phyloP scores from a whole-genome alignment of 2,329 filamentous ascomycete genomes.

The Lecanosticta acicola region DNA sequence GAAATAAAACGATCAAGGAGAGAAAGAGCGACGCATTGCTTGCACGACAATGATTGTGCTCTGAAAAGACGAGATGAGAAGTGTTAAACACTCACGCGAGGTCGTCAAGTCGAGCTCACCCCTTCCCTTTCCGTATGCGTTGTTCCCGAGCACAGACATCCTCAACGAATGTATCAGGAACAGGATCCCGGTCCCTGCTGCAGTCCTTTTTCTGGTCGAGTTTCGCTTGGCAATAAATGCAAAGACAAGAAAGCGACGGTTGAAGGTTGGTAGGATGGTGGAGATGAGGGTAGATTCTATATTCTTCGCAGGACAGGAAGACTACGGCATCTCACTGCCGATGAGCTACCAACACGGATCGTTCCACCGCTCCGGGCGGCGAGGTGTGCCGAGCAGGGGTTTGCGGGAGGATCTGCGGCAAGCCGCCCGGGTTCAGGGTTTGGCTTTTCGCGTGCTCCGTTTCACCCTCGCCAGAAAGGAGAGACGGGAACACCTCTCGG shows the following conservation, averaged over 20 bases:
- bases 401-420: not conserved
- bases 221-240: no score
- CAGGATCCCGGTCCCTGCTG: not conserved
- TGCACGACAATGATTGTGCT: not conserved
- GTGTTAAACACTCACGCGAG: not conserved
- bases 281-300: no score
- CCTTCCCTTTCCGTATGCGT: not conserved
- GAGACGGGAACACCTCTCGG: not conserved
- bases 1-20: slow-evolving; percentile 4
- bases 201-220: no score
- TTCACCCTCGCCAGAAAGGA: not conserved
- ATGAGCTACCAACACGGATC: not conserved
- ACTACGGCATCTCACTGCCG: slow-evolving; percentile 6
- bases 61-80: slow-evolving; percentile 1
- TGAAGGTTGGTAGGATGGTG: not conserved
- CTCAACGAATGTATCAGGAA: not conserved
- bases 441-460: not conserved
- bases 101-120: not conserved
- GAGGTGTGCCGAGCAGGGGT: not conserved
- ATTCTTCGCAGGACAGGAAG: slow-evolving; percentile 17
- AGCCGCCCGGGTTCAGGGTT: not conserved
- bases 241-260: no score
- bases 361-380: not conserved
- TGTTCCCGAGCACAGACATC: not conserved
- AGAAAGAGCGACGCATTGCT: slow-evolving; percentile 5